A percentile compares a stretch with the other conserved stretches of the same genome.
Conservation (phyloP, 805 yeast genomes). For the Starmerella floris region DNA sequence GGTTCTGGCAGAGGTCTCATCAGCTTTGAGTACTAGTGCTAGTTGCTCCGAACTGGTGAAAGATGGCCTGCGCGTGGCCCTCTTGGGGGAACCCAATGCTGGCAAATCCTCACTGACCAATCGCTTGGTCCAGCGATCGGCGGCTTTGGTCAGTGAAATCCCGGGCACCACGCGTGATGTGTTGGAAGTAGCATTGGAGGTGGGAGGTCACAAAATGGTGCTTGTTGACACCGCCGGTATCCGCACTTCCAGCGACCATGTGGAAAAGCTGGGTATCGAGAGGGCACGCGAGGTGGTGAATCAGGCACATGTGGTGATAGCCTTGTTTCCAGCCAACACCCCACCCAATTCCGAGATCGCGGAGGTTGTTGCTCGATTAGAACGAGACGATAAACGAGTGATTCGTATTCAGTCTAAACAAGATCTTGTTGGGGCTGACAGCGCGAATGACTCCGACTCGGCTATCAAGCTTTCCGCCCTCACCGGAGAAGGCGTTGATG, state of each 20-base stretch:
- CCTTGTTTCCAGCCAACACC: constrained; percentile 38
- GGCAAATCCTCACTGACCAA: constrained; percentile 87
- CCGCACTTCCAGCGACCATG: constrained; percentile 38
- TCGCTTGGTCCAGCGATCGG: constrained; percentile 58
- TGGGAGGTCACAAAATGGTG: constrained; percentile 70
- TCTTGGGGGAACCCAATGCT: constrained; percentile 90
- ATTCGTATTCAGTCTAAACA: constrained; percentile 27
- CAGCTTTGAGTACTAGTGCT: constrained; percentile 2
- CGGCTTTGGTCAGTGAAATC: constrained; percentile 78
- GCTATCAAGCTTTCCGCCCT: constrained; percentile 42
- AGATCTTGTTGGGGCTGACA: constrained; percentile 19
- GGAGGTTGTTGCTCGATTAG: constrained; percentile 14
- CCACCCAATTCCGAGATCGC: constrained; percentile 5
- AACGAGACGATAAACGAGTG: constrained; percentile 17
- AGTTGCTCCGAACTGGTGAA: constrained; percentile 39
- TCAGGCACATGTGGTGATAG: constrained; percentile 55
- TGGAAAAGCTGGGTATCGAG: constrained; percentile 70
- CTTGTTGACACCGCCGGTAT: constrained; percentile 92
- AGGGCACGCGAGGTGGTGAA: constrained; percentile 53
- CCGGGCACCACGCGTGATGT: constrained; percentile 94
- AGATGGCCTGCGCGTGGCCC: constrained; percentile 56
- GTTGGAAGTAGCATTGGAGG: constrained; percentile 66
- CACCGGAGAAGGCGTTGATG: constrained; percentile 41
- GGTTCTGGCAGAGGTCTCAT: constrained; percentile 35
- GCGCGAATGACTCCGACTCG: background rate